Conservation (phyloP, 2,329 filamentous ascomycete species). For the Whalleya microplaca region DNA sequence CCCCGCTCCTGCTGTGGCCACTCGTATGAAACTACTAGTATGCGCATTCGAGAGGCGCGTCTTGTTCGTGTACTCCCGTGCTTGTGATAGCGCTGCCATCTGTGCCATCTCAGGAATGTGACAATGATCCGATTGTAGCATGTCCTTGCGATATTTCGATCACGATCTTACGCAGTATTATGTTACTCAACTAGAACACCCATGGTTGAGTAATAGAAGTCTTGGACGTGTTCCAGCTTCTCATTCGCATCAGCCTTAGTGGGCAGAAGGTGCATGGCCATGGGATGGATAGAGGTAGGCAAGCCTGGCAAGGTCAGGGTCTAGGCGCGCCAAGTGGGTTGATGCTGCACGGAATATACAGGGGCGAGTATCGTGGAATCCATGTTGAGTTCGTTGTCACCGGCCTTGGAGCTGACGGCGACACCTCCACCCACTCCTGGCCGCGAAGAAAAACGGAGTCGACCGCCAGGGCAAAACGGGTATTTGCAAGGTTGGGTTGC, state of each 20-base stretch:
- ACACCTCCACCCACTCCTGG: neutral
- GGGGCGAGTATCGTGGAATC: neutral
- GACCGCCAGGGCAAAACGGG: conserved; percentile 16
- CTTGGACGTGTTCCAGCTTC: conserved; percentile 15
- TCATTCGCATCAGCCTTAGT: conserved; percentile 26
- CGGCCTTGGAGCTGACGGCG: neutral
- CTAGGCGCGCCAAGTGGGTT: conserved; percentile 8
- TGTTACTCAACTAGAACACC: conserved; percentile 21
- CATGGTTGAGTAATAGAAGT: conserved; percentile 14
- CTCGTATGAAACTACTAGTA: conserved; percentile 27
- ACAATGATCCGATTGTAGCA: conserved; percentile 28
- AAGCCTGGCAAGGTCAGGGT: too few relatives aligned
- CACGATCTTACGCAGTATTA: conserved; percentile 22
- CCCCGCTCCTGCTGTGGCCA: conserved; percentile 28
- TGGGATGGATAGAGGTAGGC: conserved; percentile 14
- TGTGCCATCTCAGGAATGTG: conserved; percentile 18
- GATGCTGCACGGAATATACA: conserved; percentile 22
- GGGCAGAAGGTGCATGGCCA: conserved; percentile 22
- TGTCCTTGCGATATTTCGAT: conserved; percentile 25
- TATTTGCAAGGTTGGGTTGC: conserved; percentile 29
- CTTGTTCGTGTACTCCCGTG: conserved; percentile 17
- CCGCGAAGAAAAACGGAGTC: conserved; percentile 11
- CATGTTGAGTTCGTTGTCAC: neutral
- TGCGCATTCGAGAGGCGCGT: conserved; percentile 19
- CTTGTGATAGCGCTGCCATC: conserved; percentile 22